Conservation (phyloP, 176 grass and related monocot species). For the Chloris gayana region DNA sequence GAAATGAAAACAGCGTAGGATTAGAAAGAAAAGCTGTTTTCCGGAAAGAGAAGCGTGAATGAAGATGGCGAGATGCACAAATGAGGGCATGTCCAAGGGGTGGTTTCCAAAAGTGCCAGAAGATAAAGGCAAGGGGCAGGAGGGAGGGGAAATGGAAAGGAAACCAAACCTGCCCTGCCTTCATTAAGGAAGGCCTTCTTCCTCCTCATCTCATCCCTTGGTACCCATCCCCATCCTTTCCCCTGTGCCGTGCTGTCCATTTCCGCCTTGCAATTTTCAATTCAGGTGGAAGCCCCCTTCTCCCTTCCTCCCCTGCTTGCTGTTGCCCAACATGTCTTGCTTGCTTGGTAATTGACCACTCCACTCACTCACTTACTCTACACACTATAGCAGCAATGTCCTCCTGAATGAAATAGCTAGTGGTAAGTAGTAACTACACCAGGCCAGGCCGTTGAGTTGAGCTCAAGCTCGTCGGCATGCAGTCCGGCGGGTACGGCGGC, state of each 20-base stretch:
- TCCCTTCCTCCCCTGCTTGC: not conserved
- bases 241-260: not conserved
- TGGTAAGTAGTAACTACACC: too few species aligned
- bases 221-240: not conserved
- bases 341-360: not conserved
- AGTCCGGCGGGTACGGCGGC: slow-evolving; percentile 72
- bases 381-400: not conserved
- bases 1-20: too few species aligned
- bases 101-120: slow-evolving; percentile 33
- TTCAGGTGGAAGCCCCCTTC: not conserved
- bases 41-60: slow-evolving; percentile 3
- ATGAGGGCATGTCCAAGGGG: slow-evolving; percentile 22
- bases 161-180: slow-evolving; percentile 21
- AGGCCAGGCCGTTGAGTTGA: not conserved
- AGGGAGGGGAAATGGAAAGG: slow-evolving; percentile 37
- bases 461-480: slow-evolving; percentile 39
- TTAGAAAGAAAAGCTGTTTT: not conserved
- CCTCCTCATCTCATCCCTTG: not conserved
- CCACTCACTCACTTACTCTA: not conserved
- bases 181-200: slow-evolving; percentile 11
- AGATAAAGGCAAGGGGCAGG: slow-evolving; percentile 34
- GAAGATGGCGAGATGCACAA: slow-evolving; percentile 19
- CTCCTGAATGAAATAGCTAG: too few species aligned
- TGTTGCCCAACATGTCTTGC: not conserved
- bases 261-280: not conserved